These are phyloP conservation scores for Lentinula edodes DNA, from an alignment of 768 basidiomycete genomes.

Conservation along the genomic window DNA sequence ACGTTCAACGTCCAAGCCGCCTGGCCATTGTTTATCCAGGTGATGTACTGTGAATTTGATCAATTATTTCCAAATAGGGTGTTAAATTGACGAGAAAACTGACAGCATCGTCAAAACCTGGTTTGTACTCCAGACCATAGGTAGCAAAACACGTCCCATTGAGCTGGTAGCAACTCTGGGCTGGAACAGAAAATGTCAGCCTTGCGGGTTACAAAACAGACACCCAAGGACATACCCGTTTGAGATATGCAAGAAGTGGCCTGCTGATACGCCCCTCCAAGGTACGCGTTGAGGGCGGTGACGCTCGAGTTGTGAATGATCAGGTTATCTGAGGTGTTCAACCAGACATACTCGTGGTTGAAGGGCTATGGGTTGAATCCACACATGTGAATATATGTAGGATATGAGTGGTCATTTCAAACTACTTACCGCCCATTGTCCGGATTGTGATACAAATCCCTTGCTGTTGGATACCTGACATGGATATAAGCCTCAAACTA, in stretches of 20 bases:
- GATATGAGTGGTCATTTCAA: neutral
- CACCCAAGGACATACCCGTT: constrained; percentile 21
- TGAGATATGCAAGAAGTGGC: constrained; percentile 28
- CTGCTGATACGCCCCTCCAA: constrained; percentile 40
- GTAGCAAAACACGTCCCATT: constrained; percentile 36
- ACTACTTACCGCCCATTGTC: constrained; percentile 35
- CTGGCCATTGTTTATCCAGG: constrained; percentile 58
- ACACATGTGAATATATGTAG: neutral
- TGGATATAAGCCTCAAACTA: neutral
- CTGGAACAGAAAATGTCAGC: constrained; percentile 8
- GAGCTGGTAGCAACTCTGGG: constrained; percentile 41
- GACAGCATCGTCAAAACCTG: constrained; percentile 35
- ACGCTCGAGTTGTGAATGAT: constrained; percentile 24
- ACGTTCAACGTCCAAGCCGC: constrained; percentile 52
- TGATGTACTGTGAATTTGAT: constrained; percentile 46
- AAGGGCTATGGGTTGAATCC: constrained; percentile 29
- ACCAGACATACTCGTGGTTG: constrained; percentile 36
- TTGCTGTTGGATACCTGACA: constrained; percentile 12
- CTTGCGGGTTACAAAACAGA: constrained; percentile 7
- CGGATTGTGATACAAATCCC: constrained; percentile 44
- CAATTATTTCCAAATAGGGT: constrained; percentile 30
- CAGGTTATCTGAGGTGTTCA: constrained; percentile 27
- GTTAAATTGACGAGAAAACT: constrained; percentile 21
- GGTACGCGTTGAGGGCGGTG: constrained; percentile 35
- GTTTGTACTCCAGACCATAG: constrained; percentile 52